phyloP scores from a whole-genome alignment of 2,329 filamentous ascomycete species.

The Laburnicola sp. region DNA sequence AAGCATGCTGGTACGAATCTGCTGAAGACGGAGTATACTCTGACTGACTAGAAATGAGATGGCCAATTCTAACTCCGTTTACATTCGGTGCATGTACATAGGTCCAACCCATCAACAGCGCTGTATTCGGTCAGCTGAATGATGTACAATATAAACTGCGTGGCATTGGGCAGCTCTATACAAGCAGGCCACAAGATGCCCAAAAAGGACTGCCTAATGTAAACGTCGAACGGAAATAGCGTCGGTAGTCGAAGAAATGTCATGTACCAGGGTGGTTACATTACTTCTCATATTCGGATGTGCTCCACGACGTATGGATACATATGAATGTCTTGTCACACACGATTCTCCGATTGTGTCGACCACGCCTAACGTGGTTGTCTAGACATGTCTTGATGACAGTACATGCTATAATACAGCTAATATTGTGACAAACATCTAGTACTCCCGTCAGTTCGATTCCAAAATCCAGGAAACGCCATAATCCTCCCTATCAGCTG shows the following conservation, averaged over 20 bases:
- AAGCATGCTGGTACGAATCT: not conserved
- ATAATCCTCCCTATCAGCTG: no score
- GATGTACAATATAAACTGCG: no score
- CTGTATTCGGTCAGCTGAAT: no score
- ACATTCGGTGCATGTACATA: no score
- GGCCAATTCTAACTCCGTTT: no score
- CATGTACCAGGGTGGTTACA: not conserved
- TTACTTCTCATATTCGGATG: not conserved
- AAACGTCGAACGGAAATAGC: not conserved
- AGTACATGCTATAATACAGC: constrained; percentile 27
- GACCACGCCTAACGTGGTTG: constrained; percentile 9
- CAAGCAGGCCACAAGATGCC: not conserved
- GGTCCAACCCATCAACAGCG: no score
- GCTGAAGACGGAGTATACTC: no score
- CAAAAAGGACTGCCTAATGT: not conserved
- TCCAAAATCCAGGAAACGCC: constrained; percentile 10
- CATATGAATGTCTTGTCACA: not conserved
- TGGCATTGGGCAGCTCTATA: no score
- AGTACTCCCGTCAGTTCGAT: constrained; percentile 17
- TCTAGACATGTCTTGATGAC: constrained; percentile 30
- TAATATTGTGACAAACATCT: constrained; percentile 22
- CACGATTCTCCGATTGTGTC: constrained; percentile 4
- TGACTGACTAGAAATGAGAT: no score
- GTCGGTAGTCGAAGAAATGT: not conserved
- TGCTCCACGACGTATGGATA: not conserved